A percentile compares a stretch with the other conserved stretches of the same genome.
These are phyloP conservation scores for Chlorella ohadii DNA, from an alignment of 139 green algal species.

Conservation along the genomic window DNA sequence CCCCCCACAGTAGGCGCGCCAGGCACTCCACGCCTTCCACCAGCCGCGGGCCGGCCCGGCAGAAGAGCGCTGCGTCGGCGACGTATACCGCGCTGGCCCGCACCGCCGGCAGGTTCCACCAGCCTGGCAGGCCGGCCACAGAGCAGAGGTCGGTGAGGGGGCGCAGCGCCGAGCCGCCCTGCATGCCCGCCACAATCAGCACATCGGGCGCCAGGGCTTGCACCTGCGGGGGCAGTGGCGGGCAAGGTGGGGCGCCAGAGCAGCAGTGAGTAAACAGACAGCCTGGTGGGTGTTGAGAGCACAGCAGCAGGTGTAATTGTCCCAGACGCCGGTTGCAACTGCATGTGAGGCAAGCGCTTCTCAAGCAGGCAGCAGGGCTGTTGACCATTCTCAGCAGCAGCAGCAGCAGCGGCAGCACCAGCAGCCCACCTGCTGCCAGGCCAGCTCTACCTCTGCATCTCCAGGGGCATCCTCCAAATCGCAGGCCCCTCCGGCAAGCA, in stretches of 20 bases:
- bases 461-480: conserved; percentile 52
- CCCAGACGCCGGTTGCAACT: too few relatives aligned
- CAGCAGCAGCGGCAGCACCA: too few relatives aligned
- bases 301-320: too few relatives aligned
- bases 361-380: too few relatives aligned
- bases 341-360: too few relatives aligned
- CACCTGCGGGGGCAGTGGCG: conserved; percentile 63
- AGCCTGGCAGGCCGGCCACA: conserved; percentile 82
- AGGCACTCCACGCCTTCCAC: conserved; percentile 90
- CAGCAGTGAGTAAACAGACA: neutral
- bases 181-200: conserved; percentile 58
- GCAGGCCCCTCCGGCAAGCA: conserved; percentile 54
- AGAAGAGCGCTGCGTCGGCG: conserved; percentile 66
- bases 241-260: too few relatives aligned
- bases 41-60: conserved; percentile 72
- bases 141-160: conserved; percentile 55
- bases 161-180: neutral
- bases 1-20: conserved; percentile 75
- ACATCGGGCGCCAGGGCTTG: conserved; percentile 77
- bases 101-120: conserved; percentile 91
- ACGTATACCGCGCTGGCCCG: conserved; percentile 79
- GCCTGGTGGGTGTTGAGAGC: neutral
- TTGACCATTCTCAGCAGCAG: too few relatives aligned
- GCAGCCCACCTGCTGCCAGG: conserved; percentile 54
- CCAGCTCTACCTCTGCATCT: conserved; percentile 36